Evolutionary conservation across 495 filamentous ascomycete genomes (phyloP).

Genomic region (Beverwykella pulmonaria): DNA sequence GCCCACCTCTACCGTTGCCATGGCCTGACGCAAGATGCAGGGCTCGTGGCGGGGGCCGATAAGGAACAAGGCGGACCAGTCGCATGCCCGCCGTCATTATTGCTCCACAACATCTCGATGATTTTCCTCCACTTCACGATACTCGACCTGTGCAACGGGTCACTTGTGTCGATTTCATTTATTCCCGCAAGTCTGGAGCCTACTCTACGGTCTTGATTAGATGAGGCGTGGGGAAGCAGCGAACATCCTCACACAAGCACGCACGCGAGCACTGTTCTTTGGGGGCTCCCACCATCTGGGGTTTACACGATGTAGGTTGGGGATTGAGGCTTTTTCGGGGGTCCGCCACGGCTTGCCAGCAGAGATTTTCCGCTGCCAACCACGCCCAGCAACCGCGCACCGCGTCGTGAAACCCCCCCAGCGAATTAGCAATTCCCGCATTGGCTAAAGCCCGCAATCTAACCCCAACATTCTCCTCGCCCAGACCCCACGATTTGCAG

Average conservation of each 20-base stretch:
- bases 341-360: not conserved
- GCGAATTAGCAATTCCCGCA: constrained; percentile 14
- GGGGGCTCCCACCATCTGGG: not conserved
- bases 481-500: constrained; percentile 8
- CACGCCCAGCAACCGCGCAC: not conserved
- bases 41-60: constrained; percentile 15
- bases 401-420: not conserved
- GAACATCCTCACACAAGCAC: constrained; percentile 9
- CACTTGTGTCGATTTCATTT: not conserved
- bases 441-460: not conserved
- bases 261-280: not conserved
- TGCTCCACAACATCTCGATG: not conserved
- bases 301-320: not conserved
- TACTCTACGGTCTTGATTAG: not conserved
- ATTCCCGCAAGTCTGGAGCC: constrained; percentile 17
- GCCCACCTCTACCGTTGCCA: not conserved
- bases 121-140: too few species aligned
- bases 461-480: not conserved
- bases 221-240: constrained; percentile 17
- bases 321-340: constrained; percentile 1
- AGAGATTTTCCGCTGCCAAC: constrained; percentile 9
- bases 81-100: constrained; percentile 3
- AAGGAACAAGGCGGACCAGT: constrained; percentile 22
- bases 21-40: not conserved
- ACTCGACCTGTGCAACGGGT: too few species aligned